Base-by-base conservation (phyloP, 495 filamentous ascomycete species). In the Hyphodiscus hymeniophilus region DNA sequence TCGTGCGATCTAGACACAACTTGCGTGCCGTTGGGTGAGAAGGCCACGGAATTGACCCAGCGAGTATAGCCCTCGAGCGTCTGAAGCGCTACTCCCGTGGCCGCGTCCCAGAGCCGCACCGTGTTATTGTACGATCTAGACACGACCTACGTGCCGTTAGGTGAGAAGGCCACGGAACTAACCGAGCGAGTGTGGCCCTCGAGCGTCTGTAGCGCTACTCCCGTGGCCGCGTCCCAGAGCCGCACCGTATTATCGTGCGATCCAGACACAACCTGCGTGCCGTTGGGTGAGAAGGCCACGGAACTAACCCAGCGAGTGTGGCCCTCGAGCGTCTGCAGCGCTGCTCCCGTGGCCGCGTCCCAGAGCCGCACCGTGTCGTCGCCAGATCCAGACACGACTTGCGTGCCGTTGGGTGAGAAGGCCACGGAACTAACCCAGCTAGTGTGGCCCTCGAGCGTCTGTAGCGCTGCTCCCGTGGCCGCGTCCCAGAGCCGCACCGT, bases 311-410 rank as follows among this genome's bases (percentile, higher is more conserved):
- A 35, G 31, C 18, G 23, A 4, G 20, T 33, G 26, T 57, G 51
- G 40, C 45, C 51, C 26, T 54, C 40, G 26, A 57, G 51, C 28
- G 51, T 50, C 23, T 46, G 45, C 15, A 44, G 50, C 31, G 22
- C 26, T 16, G 36, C 3, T 26, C 50, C 53, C 11, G 38, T 53
- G 3, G 15, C 49, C 8, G 17, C 20, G 41, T 51, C 42, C 68
- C 67, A 71, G 52, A 68, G 45, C 52, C 63, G 55, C 20, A 64
- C 47, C n/a, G 64, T 68, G 0, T 52, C 51, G 15, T 70, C 56
- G 38, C 33, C 0, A 5, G 60, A 67, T 18, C 36, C 57, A 12
- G 66, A 67, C 11, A 48, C 61, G 0, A 72, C 8, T 5, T 59
- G 50, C 42, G 52, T 55, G 26, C 55, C 48, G 48, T 72, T 58